Percentiles rank a stretch among this genome's conserved stretches.
Evolutionary conservation across 257 asterid species (phyloP).

Genomic region (Sherardia arvensis): DNA sequence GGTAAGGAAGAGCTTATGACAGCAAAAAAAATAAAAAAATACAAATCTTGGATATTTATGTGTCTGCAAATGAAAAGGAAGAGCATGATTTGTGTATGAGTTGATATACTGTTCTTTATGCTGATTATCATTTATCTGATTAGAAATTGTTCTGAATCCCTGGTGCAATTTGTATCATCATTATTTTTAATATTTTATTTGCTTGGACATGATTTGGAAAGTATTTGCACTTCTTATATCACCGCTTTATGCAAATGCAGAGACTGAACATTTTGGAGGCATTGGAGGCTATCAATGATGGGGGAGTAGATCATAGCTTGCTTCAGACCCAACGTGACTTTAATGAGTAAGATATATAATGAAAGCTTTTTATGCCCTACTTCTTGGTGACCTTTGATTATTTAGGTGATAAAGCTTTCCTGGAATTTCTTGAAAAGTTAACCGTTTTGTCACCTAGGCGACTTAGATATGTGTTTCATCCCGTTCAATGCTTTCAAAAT

Average conservation of each 20-base stretch:
- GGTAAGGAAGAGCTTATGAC: background rate
- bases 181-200: background rate
- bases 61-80: background rate
- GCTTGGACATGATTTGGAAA: background rate
- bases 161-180: background rate
- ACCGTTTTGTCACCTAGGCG: background rate
- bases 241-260: conserved; percentile 31
- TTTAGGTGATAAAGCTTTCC: background rate
- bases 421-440: background rate
- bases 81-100: background rate
- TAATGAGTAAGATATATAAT: conserved; percentile 55
- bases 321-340: conserved; percentile 64
- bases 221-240: background rate
- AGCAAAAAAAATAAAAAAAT: background rate
- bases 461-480: background rate
- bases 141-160: background rate
- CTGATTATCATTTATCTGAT: background rate
- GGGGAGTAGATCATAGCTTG: conserved; percentile 37
- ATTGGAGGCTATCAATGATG: conserved; percentile 60
- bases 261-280: conserved; percentile 74
- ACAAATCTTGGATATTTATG: background rate
- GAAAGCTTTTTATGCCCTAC: background rate
- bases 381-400: background rate
- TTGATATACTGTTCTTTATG: background rate
- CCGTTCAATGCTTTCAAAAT: background rate